Evolutionary conservation across 129 eudicot genomes (phyloP).

Genomic region (Chrysanthemum lavandulifolium): DNA sequence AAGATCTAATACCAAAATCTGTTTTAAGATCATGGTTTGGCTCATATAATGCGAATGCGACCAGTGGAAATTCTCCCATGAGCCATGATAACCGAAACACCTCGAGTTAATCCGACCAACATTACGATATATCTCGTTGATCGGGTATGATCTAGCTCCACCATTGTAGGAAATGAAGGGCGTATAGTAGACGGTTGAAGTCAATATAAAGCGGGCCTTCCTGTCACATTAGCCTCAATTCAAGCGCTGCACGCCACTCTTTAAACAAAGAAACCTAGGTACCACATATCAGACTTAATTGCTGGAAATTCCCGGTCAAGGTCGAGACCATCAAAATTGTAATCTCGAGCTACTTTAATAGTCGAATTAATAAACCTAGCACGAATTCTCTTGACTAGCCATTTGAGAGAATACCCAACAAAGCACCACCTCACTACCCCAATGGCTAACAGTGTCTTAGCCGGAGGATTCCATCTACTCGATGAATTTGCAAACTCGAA

Average conservation of each 20-base stretch:
- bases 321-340: conserved; percentile 41
- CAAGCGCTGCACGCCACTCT: conserved; percentile 43
- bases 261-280: conserved; percentile 39
- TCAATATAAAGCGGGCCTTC: conserved; percentile 29
- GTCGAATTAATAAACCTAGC: conserved; percentile 39
- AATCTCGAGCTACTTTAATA: conserved; percentile 35
- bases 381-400: conserved; percentile 27
- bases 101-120: conserved; percentile 45
- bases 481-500: conserved; percentile 35
- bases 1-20: conserved; percentile 37
- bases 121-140: conserved; percentile 18
- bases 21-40: conserved; percentile 32
- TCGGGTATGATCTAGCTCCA: conserved; percentile 33
- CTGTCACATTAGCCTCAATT: conserved; percentile 27
- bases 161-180: conserved; percentile 15
- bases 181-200: conserved; percentile 39
- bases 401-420: conserved; percentile 34
- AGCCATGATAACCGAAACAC: conserved; percentile 44
- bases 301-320: conserved; percentile 49
- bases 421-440: conserved; percentile 48
- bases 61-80: conserved; percentile 35
- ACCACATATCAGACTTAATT: conserved; percentile 30
- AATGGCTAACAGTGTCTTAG: conserved; percentile 28
- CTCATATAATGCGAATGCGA: conserved; percentile 36
- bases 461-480: conserved; percentile 21